These are phyloP conservation scores for Capsicum pubescens DNA, from an alignment of 257 asterid genomes.

Conservation along the genomic window DNA sequence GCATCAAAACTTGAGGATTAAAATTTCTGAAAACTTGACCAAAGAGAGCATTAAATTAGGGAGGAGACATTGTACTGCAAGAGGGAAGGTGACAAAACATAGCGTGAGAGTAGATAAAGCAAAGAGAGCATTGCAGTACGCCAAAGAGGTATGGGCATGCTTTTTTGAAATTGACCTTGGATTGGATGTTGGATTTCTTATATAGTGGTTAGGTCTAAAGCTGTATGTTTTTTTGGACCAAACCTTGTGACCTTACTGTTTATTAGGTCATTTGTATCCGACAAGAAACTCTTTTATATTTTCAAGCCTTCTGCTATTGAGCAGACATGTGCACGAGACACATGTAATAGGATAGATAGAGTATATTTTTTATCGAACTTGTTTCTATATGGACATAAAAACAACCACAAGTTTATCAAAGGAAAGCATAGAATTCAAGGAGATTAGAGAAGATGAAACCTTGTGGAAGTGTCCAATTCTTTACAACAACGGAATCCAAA, in stretches of 20 bases:
- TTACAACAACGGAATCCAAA: background rate
- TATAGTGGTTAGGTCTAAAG: background rate
- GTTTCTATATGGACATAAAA: background rate
- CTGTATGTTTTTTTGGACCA: background rate
- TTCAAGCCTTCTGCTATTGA: background rate
- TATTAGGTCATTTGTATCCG: background rate
- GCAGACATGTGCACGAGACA: background rate
- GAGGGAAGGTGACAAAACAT: background rate
- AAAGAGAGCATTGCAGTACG: background rate
- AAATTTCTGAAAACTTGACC: background rate
- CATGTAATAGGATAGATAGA: background rate
- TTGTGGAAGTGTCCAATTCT: background rate
- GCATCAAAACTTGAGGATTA: background rate
- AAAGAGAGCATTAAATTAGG: background rate
- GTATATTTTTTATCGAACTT: background rate
- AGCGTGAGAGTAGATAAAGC: background rate
- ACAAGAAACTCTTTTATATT: background rate
- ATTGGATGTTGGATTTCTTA: background rate
- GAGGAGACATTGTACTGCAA: background rate
- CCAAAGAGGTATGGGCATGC: background rate
- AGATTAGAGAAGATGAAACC: background rate
- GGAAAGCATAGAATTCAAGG: background rate
- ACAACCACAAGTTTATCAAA: background rate
- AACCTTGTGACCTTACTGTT: background rate
- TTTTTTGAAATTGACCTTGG: background rate